phyloP scores from a whole-genome alignment of 495 filamentous ascomycete species.

The Penicillium dipodomyicola region DNA sequence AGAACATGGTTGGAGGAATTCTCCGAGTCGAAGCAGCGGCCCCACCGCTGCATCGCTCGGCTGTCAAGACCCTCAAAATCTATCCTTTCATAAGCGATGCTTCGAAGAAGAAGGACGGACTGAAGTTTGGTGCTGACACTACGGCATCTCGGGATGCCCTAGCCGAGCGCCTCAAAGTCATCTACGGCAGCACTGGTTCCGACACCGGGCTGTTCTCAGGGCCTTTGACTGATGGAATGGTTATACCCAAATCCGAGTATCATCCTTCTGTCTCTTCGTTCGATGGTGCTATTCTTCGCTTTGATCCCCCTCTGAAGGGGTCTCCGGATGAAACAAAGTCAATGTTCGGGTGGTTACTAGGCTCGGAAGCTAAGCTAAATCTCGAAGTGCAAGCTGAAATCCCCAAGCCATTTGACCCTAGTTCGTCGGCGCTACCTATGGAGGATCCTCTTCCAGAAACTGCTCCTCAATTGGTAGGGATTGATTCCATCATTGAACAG shows the following conservation, averaged over 20 bases:
- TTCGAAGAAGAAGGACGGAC: constrained; percentile 54
- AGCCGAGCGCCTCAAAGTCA: constrained; percentile 50
- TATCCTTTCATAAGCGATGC: constrained; percentile 67
- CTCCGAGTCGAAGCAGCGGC: constrained; percentile 78
- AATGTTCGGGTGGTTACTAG: constrained; percentile 68
- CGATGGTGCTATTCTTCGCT: constrained; percentile 71
- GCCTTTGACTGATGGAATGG: constrained; percentile 82
- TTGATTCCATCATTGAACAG: constrained; percentile 71
- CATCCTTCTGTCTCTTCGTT: constrained; percentile 40
- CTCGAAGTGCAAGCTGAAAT: constrained; percentile 72
- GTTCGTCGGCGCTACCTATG: constrained; percentile 42
- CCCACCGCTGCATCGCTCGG: constrained; percentile 52
- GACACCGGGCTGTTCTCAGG: constrained; percentile 68
- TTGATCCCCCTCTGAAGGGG: constrained; percentile 58
- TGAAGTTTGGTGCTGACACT: constrained; percentile 88
- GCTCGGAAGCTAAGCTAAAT: constrained; percentile 66
- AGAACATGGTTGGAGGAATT: constrained; percentile 80
- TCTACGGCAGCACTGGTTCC: constrained; percentile 40
- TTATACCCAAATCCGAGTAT: constrained; percentile 55
- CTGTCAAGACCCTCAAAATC: constrained; percentile 61
- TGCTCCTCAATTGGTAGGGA: constrained; percentile 72
- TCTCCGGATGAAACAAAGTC: constrained; percentile 47
- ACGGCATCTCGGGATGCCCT: constrained; percentile 71
- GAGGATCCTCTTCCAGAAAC: constrained; percentile 53
- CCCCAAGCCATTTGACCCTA: constrained; percentile 53